Evolutionary conservation across 371 early-diverging fungal species (phyloP), one percentile per base, ranked within the genome.

Genomic region (Basidiobolus meristosporus): DNA sequence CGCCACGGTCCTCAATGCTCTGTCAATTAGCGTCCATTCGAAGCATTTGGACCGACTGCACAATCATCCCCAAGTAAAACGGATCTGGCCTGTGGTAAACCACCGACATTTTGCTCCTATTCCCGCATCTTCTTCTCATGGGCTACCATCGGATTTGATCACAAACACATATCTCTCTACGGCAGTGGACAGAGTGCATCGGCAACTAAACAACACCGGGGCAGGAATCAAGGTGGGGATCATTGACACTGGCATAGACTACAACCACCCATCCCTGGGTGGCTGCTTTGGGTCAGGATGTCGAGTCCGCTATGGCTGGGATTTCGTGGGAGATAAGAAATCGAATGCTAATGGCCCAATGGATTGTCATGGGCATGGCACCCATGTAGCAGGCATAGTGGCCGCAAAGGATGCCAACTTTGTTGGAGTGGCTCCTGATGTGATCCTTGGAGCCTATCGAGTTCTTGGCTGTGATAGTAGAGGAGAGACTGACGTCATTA

Each of bases 361-460:
- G n/a, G 56, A 55, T 39, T 76, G 73, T 35, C 63, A 57, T 15
- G 73, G 71, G 43, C 53, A n/a, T 56, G 65, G 78, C n/a, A n/a
- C n/a, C n/a, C n/a, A n/a, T n/a, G n/a, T n/a, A n/a, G n/a, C n/a
- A n/a, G n/a, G n/a, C n/a, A 78, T 78, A 30, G 57, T 77, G 43
- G 78, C 65, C 28, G 79, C 70, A 12, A 48, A 67, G 4, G 7
- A 26, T 59, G 34, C 14, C 49, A 55, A 57, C 34, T 66, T 73
- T 35, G 57, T 48, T 34, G 79, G 80, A 31, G 74, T 78, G 10
- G 77, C 79, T 1, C 80, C 80, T 1, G 56, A 66, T 14, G 75
- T 53, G 1, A 76, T 63, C 0, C 50, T 77, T 34, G 77, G 44
- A 0, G 38, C 44, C 5, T 44, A 44, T 32, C 23, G 39, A 6